phyloP scores from a whole-genome alignment of 352 stramenopile species.

The Plasmopara viticola region DNA sequence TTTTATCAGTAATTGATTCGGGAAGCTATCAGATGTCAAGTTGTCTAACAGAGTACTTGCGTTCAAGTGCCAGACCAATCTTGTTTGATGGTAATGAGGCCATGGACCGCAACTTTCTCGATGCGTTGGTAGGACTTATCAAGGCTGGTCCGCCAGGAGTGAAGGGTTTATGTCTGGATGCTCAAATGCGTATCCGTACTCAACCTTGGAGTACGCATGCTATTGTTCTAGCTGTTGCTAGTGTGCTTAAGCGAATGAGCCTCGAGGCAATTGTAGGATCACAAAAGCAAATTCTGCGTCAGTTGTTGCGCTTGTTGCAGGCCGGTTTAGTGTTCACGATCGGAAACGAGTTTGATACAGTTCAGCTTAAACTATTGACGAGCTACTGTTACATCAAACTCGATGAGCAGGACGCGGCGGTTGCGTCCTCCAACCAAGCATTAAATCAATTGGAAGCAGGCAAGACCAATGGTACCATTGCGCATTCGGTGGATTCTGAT shows the following conservation, averaged over 20 bases:
- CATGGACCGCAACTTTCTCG: constrained; percentile 24
- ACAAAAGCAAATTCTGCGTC: constrained; percentile 11
- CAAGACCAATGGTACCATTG: constrained; percentile 4
- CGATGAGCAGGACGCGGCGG: constrained; percentile 18
- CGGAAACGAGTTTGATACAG: constrained; percentile 12
- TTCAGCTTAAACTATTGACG: constrained; percentile 34
- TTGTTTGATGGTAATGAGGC: constrained; percentile 17
- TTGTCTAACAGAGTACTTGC: constrained; percentile 24
- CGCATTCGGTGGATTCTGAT: constrained; percentile 7
- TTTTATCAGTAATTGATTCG: constrained; percentile 35
- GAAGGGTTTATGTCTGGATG: constrained; percentile 19
- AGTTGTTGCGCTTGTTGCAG: constrained; percentile 33
- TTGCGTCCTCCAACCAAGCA: constrained; percentile 13
- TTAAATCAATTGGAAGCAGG: constrained; percentile 20
- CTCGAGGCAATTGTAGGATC: constrained; percentile 14
- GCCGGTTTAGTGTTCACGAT: constrained; percentile 28
- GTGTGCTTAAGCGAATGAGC: constrained; percentile 39
- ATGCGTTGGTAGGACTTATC: constrained; percentile 32
- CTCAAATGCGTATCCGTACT: constrained; percentile 56
- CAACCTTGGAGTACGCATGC: constrained; percentile 50
- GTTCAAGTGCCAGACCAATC: constrained; percentile 6
- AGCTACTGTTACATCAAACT: constrained; percentile 38
- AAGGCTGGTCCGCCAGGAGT: constrained; percentile 13
- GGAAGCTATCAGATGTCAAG: constrained; percentile 23
- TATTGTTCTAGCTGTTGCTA: constrained; percentile 42